phyloP scores from a whole-genome alignment of 345 rosid genomes.

The Cardamine occulta region DNA sequence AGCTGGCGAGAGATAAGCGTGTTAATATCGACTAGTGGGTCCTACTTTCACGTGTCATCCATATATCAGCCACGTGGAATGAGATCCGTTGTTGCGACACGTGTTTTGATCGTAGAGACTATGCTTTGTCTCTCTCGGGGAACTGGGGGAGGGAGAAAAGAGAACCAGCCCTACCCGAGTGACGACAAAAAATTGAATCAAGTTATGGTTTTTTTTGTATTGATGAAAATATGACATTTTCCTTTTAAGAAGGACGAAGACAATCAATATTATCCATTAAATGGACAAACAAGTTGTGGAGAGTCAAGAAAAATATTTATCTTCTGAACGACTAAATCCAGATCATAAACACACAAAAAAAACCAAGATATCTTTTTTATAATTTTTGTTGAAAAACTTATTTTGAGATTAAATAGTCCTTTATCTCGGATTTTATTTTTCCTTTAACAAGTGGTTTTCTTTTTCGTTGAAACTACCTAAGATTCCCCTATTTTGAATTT shows the following conservation, averaged over 20 bases:
- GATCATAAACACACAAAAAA: not conserved
- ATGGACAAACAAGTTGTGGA: not conserved
- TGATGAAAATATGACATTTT: slow-evolving; percentile 1
- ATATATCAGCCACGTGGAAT: slow-evolving; percentile 16
- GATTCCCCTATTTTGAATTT: slow-evolving; percentile 23
- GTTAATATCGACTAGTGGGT: slow-evolving; percentile 8
- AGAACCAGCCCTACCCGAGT: slow-evolving; percentile 17
- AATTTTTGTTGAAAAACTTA: not conserved
- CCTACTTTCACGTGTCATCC: slow-evolving; percentile 27
- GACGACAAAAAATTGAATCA: slow-evolving; percentile 31
- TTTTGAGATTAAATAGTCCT: not conserved
- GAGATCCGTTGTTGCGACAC: not conserved
- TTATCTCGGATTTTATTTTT: not conserved
- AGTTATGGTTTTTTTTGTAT: not conserved
- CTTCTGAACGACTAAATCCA: not conserved
- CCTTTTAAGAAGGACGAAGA: not conserved
- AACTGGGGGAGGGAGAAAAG: slow-evolving; percentile 18
- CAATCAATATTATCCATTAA: slow-evolving; percentile 5
- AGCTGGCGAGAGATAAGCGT: slow-evolving; percentile 31
- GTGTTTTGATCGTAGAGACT: slow-evolving; percentile 25
- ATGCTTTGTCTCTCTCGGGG: slow-evolving; percentile 18
- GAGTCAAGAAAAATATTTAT: not conserved
- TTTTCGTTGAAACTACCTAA: slow-evolving; percentile 7
- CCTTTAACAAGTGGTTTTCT: not conserved
- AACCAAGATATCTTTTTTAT: not conserved